Base-by-base conservation (phyloP, 2,329 filamentous ascomycete genomes). In the Alternaria burnsii region DNA sequence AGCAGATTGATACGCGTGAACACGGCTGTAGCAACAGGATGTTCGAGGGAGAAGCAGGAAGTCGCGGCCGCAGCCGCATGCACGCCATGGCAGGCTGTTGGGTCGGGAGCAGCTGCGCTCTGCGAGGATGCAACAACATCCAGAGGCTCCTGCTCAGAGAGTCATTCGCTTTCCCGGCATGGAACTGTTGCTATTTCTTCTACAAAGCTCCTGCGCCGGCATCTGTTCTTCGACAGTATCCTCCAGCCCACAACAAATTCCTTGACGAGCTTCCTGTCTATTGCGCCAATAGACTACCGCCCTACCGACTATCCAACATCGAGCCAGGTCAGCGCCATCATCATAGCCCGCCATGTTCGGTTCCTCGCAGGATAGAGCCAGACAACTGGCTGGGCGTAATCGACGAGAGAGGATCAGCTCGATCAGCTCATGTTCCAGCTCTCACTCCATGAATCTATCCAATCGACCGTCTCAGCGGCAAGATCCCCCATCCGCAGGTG, bases 341-440 rank as follows among this genome's bases (percentile, higher is more conserved):
- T 24, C 26, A 55, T 55, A 57, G 46, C 41, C 41, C 43, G 34
- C 26, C 52, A 78, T 76, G 74, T 78, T 78, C 24, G 76, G 76
- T 8, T 67, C 73, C 14, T 73, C 71, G 10, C 71, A 78, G 47
- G 75, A 78, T 43, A 70, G 75, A 50, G 76, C 76, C 36, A 71
- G 72, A 60, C 73, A 75, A 59, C 74, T 76, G 42, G 75, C 75
- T n/a, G 73, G 68, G 24, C 72, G 74, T 32, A 68, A 67, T 51
- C 67, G 74, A 50, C 72, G 67, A 61, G 64, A 70, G 11, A 68
- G 75, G 8, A 63, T 71, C 52, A 59, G 55, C 46, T 76, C 71
- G 10, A 55, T 40, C 32, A 65, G 52, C 56, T 72, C 72, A 12
- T 52, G 59, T 24, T 53, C 59, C 10, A 68, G 59, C 46, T 60